Base-by-base conservation (phyloP, 257 asterid species). In the Ligustrum vulgare region DNA sequence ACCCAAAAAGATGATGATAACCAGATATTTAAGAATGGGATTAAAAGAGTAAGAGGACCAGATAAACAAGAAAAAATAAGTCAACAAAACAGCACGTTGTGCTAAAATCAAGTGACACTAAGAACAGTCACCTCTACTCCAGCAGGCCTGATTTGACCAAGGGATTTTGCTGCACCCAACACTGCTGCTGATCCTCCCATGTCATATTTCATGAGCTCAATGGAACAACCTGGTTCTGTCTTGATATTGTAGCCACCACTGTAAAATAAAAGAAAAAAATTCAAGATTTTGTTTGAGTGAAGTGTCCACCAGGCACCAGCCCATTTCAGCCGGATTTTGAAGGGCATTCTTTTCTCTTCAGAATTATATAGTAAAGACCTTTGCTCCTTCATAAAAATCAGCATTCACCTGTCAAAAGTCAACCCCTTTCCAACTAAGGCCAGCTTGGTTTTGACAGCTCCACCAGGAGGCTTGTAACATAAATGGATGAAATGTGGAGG, bases 101-200 rank as follows among this genome's bases (percentile, higher is more conserved):
- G 56, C 67, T 54, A 84, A 37, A 64, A 74, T 39, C 25, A 22
- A 16, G 36, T n/a, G 34, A 70, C 31, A 68, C 41, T 33, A 37
- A 72, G 71, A 68, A 72, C 20, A 62, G 65, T 47, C 45, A 92
- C 99, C 96, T 94, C 98, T 18, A 94, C 99, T 77, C 98, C 96
- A 67, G 89, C 83, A 71, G 98, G 99, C 85, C 86, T 94, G 83
- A 94, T 89, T 82, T 92, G 94, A 54, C 88, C 99, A 32, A 94
- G 91, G 71, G 98, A 97, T 86, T 92, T 92, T 36, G 99, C 98
- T 23, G 98, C 98, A 72, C 99, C 99, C 20, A 94, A 74, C 16
- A 94, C 99, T 39, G 97, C 98, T 31, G 98, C 99, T 32, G 99
- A 89, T 76, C 98, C 98, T 37, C 98, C 99, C 99, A 94, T 94